Evolutionary conservation across 768 basidiomycete species (phyloP).

Genomic region (Floccularia luteovirens): DNA sequence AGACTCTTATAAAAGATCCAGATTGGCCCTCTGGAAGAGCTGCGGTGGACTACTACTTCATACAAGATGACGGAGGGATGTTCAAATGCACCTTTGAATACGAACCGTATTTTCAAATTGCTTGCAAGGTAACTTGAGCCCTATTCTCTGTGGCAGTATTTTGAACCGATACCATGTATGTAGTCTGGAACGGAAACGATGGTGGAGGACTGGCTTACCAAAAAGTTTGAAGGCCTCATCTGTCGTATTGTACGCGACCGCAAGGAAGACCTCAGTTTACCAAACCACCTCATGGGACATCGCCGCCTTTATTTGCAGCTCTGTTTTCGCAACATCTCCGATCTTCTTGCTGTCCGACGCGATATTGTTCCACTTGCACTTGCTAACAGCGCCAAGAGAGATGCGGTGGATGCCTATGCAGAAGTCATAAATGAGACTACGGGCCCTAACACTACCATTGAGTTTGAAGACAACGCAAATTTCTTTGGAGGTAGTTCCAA

Average conservation of each 20-base stretch:
- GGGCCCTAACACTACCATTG: slow-evolving; percentile 57
- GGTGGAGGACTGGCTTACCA: slow-evolving; percentile 94
- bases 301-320: slow-evolving; percentile 83
- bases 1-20: slow-evolving; percentile 86
- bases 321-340: slow-evolving; percentile 88
- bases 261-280: slow-evolving; percentile 92
- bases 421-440: slow-evolving; percentile 86
- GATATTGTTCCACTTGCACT: slow-evolving; percentile 87
- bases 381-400: slow-evolving; percentile 86
- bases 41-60: slow-evolving; percentile 95
- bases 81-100: slow-evolving; percentile 92
- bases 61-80: slow-evolving; percentile 93
- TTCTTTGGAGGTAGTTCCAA: slow-evolving; percentile 23
- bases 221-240: slow-evolving; percentile 86
- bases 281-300: slow-evolving; percentile 97
- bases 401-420: slow-evolving; percentile 95
- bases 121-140: slow-evolving; percentile 66
- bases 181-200: slow-evolving; percentile 81
- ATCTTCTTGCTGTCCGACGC: slow-evolving; percentile 79
- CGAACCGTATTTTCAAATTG: slow-evolving; percentile 92
- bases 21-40: slow-evolving; percentile 80
- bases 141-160: background rate
- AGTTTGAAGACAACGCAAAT: slow-evolving; percentile 64
- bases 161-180: slow-evolving; percentile 3
- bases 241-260: slow-evolving; percentile 69